A percentile compares a stretch with the other conserved stretches of the same genome.
Conservation (phyloP, 495 filamentous ascomycete genomes). For the Aspergillus funiculosus region DNA sequence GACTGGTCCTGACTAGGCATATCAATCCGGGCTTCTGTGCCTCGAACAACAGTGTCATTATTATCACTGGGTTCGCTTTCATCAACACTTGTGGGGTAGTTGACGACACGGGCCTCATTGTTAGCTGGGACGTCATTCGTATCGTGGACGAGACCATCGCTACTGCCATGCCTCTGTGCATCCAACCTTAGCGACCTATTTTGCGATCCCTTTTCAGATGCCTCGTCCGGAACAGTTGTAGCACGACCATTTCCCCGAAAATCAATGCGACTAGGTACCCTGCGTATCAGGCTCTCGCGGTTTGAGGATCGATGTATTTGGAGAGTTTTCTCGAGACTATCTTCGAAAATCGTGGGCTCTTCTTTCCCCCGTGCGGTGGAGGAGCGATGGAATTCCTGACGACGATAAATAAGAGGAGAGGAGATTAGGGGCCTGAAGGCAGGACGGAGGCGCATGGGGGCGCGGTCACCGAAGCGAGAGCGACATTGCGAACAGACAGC, state of each 20-base stretch:
- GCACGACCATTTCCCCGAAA: conserved; percentile 4
- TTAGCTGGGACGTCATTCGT: no score
- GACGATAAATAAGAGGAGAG: conserved; percentile 1
- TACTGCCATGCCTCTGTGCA: no score
- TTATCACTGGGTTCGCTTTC: no score
- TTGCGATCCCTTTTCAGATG: background rate
- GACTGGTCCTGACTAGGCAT: no score
- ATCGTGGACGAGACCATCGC: no score
- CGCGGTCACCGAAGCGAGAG: conserved; percentile 15
- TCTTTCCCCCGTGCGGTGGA: conserved; percentile 10
- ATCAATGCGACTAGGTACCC: conserved; percentile 12
- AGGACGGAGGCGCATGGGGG: conserved; percentile 27
- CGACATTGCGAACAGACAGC: conserved; percentile 14
- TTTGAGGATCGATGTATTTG: conserved; percentile 49
- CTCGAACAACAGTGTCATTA: no score
- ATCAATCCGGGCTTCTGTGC: no score
- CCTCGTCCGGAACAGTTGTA: conserved; percentile 8
- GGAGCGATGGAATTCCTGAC: conserved; percentile 15
- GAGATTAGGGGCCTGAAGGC: conserved; percentile 12
- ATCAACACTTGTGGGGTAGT: no score
- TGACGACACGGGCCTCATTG: no score
- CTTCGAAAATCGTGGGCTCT: conserved; percentile 27
- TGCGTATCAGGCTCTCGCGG: conserved; percentile 40
- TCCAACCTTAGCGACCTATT: background rate
- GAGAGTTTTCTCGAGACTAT: conserved; percentile 42